A percentile compares a stretch with the other conserved stretches of the same genome.
Evolutionary conservation across 495 filamentous ascomycete genomes (phyloP).

Genomic region (Xylaria acuta): DNA sequence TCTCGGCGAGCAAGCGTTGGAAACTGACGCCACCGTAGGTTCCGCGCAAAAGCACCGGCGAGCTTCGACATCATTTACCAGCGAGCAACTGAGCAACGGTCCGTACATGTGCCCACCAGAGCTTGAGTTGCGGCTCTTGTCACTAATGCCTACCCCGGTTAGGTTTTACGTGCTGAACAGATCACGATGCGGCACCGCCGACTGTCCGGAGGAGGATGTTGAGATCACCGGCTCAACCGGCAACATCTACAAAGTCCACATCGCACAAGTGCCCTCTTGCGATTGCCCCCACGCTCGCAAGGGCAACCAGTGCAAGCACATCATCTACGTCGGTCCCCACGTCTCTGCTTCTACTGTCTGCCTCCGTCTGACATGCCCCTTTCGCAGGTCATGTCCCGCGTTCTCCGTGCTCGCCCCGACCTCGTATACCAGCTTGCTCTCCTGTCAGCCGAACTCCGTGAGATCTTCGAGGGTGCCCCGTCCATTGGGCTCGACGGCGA

Average conservation of each 20-base stretch:
- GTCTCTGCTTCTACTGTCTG: neutral
- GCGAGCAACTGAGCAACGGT: slow-evolving; percentile 49
- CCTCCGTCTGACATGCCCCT: neutral
- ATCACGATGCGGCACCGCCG: slow-evolving; percentile 34
- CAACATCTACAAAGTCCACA: slow-evolving; percentile 69
- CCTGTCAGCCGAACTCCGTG: slow-evolving; percentile 66
- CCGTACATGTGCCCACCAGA: neutral
- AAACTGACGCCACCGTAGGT: slow-evolving; percentile 36
- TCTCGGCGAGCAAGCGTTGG: neutral
- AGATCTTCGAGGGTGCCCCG: slow-evolving; percentile 65
- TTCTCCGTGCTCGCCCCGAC: slow-evolving; percentile 66
- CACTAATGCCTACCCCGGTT: neutral
- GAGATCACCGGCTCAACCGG: slow-evolving; percentile 77
- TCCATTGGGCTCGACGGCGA: slow-evolving; percentile 30
- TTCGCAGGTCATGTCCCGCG: slow-evolving; percentile 64
- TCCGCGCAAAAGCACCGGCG: slow-evolving; percentile 42
- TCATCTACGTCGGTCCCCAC: slow-evolving; percentile 32
- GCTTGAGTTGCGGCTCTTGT: neutral
- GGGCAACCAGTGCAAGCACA: slow-evolving; percentile 75
- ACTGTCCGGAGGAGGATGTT: slow-evolving; percentile 56
- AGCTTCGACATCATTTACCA: slow-evolving; percentile 46
- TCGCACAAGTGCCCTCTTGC: slow-evolving; percentile 65
- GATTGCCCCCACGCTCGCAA: slow-evolving; percentile 67
- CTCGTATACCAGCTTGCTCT: slow-evolving; percentile 79
- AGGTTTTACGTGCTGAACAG: slow-evolving; percentile 51